These are phyloP conservation scores for Exidia glandulosa DNA, from an alignment of 768 basidiomycete genomes.

Conservation along the genomic window DNA sequence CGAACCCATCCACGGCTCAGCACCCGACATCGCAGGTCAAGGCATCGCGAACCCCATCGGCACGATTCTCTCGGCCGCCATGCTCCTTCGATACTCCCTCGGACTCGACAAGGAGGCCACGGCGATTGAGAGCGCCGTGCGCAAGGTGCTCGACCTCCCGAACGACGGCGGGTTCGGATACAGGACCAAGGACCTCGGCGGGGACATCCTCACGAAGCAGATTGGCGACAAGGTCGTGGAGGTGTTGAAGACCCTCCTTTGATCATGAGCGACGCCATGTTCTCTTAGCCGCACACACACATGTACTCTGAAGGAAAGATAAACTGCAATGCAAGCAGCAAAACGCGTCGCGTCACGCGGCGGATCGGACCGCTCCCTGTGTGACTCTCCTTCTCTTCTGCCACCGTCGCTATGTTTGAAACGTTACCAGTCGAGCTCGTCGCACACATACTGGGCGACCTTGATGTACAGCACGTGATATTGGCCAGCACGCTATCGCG, in stretches of 20 bases:
- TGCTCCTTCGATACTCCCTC: slow-evolving; percentile 91
- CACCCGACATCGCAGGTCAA: slow-evolving; percentile 90
- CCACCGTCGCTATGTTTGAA: not conserved
- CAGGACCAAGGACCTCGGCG: slow-evolving; percentile 82
- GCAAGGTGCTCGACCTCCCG: slow-evolving; percentile 69
- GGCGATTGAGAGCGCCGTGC: slow-evolving; percentile 83
- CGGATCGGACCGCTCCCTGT: not conserved
- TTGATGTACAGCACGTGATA: slow-evolving; percentile 53
- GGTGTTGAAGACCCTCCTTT: slow-evolving; percentile 49
- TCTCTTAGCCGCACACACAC: not conserved
- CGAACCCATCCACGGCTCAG: slow-evolving; percentile 94
- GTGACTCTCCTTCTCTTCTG: not conserved
- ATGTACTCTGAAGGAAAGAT: not conserved
- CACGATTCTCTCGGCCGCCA: slow-evolving; percentile 86
- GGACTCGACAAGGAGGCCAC: slow-evolving; percentile 76
- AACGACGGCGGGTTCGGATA: slow-evolving; percentile 62
- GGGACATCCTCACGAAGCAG: slow-evolving; percentile 59
- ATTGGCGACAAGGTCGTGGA: slow-evolving; percentile 79
- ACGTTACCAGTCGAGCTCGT: slow-evolving; percentile 67
- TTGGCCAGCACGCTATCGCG: slow-evolving; percentile 49
- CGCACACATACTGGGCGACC: slow-evolving; percentile 56
- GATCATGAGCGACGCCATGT: not conserved
- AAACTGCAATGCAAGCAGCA: not conserved
- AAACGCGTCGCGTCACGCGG: not conserved
- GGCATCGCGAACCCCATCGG: slow-evolving; percentile 93